phyloP scores from a whole-genome alignment of 1,139 yeast genomes.

The Sugiyamaella xylanicola region DNA sequence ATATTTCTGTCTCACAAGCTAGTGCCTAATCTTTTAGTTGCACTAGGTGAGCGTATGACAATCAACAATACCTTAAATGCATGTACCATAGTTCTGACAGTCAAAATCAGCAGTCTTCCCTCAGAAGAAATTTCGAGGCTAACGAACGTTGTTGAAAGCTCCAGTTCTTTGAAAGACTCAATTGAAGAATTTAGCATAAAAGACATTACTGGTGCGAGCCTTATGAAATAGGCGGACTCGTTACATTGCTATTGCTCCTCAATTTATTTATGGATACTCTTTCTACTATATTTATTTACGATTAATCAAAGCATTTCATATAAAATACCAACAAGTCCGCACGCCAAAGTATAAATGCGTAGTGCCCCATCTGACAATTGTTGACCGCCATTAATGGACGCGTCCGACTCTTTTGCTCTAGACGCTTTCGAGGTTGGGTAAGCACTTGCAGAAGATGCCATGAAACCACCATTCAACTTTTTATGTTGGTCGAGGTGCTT shows the following conservation, averaged over 20 bases:
- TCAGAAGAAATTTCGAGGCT: slow-evolving; percentile 8
- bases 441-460: not conserved
- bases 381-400: not conserved
- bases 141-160: slow-evolving; percentile 8
- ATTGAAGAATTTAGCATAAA: slow-evolving; percentile 3
- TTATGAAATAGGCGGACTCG: not conserved
- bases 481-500: slow-evolving; percentile 10
- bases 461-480: not conserved
- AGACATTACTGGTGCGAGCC: slow-evolving; percentile 3
- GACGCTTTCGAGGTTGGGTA: not conserved
- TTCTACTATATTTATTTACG: not conserved
- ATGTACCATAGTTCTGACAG: slow-evolving; percentile 7
- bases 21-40: slow-evolving; percentile 12
- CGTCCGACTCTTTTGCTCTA: not conserved
- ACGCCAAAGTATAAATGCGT: not conserved
- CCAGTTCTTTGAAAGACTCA: not conserved
- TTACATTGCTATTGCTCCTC: not conserved
- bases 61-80: not conserved
- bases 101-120: not conserved
- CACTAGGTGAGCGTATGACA: slow-evolving; percentile 7
- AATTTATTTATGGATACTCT: not conserved
- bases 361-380: not conserved
- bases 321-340: not conserved
- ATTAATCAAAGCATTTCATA: not conserved
- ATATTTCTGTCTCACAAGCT: slow-evolving; percentile 8